Percentiles rank a stretch among this genome's conserved stretches.
Evolutionary conservation across 768 basidiomycete species (phyloP).

Genomic region (Naematelia aurantialba): DNA sequence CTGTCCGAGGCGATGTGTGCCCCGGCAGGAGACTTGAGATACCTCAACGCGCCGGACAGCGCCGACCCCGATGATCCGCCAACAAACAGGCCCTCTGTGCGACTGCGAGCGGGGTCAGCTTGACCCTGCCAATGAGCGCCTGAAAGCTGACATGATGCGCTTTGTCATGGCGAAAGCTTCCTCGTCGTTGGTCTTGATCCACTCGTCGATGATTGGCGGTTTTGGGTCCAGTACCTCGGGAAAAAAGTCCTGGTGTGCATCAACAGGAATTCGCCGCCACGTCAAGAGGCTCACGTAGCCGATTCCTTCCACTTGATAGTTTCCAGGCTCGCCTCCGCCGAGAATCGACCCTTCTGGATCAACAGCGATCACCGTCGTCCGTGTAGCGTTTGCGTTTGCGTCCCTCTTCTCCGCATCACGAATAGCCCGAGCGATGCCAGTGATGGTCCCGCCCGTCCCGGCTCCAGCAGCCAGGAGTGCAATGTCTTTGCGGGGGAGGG

Average conservation of each 20-base stretch:
- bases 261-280: neutral
- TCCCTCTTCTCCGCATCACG: constrained; percentile 43
- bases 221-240: constrained; percentile 78
- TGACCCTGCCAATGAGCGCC: neutral
- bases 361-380: constrained; percentile 64
- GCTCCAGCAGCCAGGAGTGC: constrained; percentile 80
- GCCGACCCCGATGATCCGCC: constrained; percentile 92
- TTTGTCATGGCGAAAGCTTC: constrained; percentile 74
- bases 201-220: constrained; percentile 57
- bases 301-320: constrained; percentile 89
- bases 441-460: constrained; percentile 92
- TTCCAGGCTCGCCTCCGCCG: constrained; percentile 56
- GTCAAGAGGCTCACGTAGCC: constrained; percentile 55
- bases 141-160: constrained; percentile 57
- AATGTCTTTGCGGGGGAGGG: constrained; percentile 34
- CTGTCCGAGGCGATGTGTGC: constrained; percentile 59
- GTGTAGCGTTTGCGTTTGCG: neutral
- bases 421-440: constrained; percentile 56
- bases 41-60: constrained; percentile 69
- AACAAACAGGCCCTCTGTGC: constrained; percentile 79
- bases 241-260: constrained; percentile 62
- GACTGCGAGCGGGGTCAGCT: constrained; percentile 44
- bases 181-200: constrained; percentile 78
- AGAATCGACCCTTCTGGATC: constrained; percentile 95
- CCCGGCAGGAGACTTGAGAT: constrained; percentile 71